Evolutionary conservation across 2,329 filamentous ascomycete genomes (phyloP), one percentile per base, ranked within the genome.

Genomic region (Dactylonectria estremocensis): DNA sequence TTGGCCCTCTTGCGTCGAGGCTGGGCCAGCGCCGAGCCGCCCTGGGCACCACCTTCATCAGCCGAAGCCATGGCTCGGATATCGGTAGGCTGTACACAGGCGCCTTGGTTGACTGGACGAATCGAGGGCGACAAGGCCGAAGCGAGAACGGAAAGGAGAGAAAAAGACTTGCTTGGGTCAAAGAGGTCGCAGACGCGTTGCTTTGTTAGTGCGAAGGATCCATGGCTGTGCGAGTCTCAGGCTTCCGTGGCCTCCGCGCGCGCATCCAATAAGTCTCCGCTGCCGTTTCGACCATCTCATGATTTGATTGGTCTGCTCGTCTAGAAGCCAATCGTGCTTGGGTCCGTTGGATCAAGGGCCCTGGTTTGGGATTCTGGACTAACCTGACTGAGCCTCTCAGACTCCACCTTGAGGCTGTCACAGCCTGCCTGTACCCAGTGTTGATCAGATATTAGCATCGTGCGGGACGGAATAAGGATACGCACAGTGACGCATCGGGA

Each of bases 1-100:
- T 69, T 68, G 9, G 69, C 70, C 45, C 70, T 63, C 57, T 66
- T 72, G 16, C 70, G 66, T 24, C 37, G 64, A 62, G 58, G 60
- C 18, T 54, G 55, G 52, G 57, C 37, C 14, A 45, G 59, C 10
- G 16, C 14, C n/a, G 40, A n/a, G n/a, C 16, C 40, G 14, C n/a
- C 37, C 37, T 3, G 14, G 37, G 37, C 13, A 18, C 28, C 24
- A 28, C 49, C 52, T 18, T 37, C 63, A 35, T 45, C 35, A 24
- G 45, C 37, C 59, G 49, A 22, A 13, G 58, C 16, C 61, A 66
- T 66, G 31, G 31, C 22, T 60, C 33, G 35, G 13, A 28, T 24
- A 59, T 50, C 40, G 49, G 35, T 20, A 20, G 53, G 31, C 31
- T 31, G 31, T 46, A 16, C 22, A 31, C 31, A 54, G 20, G 49